Evolutionary conservation across 331 rosid species (phyloP).

Genomic region (Quercus tomentella): DNA sequence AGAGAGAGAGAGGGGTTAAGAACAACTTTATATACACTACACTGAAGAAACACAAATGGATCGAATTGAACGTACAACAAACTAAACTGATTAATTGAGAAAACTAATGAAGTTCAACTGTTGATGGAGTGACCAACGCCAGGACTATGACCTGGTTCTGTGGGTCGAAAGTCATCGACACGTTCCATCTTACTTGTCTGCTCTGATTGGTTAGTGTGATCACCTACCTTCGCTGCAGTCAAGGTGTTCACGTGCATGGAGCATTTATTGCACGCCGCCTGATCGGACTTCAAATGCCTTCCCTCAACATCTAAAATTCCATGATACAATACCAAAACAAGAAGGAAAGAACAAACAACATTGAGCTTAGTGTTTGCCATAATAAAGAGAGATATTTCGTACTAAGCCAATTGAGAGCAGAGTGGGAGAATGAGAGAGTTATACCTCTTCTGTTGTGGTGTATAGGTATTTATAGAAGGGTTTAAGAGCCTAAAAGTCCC

Average conservation of each 20-base stretch:
- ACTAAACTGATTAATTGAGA: background rate
- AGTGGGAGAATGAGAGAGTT: background rate
- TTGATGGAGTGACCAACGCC: conserved; percentile 46
- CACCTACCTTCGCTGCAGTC: background rate
- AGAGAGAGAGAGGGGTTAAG: too few relatives aligned
- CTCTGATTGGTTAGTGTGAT: background rate
- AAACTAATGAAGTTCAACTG: conserved; percentile 14
- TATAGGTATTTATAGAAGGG: conserved; percentile 10
- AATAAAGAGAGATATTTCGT: background rate
- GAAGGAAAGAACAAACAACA: conserved; percentile 11
- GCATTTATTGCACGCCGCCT: background rate
- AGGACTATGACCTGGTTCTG: conserved; percentile 45
- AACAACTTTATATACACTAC: too few relatives aligned
- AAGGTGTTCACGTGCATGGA: background rate
- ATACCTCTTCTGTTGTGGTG: too few relatives aligned
- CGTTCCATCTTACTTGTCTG: conserved; percentile 19
- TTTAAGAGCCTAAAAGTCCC: too few relatives aligned
- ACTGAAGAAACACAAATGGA: too few relatives aligned
- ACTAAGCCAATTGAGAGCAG: background rate
- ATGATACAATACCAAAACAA: conserved; percentile 17
- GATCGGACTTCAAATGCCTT: conserved; percentile 26
- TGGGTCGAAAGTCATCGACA: conserved; percentile 39
- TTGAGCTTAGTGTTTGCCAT: background rate
- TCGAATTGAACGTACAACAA: too few relatives aligned
- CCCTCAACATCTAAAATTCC: conserved; percentile 28